Conservation (phyloP, 2,329 filamentous ascomycete genomes). For the Penicillium psychrosexuale region DNA sequence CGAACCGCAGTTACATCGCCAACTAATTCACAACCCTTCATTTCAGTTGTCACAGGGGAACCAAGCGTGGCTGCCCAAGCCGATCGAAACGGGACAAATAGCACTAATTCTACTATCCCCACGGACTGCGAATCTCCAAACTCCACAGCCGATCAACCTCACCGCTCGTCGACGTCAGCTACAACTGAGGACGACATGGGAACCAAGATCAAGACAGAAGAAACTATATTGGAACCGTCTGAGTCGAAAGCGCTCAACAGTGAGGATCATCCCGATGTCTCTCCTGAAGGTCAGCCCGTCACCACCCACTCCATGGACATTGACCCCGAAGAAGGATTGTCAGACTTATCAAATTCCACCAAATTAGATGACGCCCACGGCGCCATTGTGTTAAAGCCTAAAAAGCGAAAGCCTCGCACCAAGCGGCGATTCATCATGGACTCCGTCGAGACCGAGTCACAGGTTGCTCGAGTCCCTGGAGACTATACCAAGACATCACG, state of each 20-base stretch:
- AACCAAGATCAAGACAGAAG: constrained; percentile 21
- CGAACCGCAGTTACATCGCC: constrained; percentile 2
- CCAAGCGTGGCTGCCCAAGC: neutral
- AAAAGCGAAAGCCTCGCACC: constrained; percentile 22
- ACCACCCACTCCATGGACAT: constrained; percentile 14
- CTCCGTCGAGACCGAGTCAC: constrained; percentile 39
- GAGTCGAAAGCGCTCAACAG: constrained; percentile 2
- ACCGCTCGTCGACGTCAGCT: constrained; percentile 36
- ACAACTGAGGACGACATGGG: constrained; percentile 35
- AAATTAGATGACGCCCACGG: constrained; percentile 30
- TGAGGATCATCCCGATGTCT: constrained; percentile 11
- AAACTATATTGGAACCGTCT: constrained; percentile 5
- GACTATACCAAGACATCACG: constrained; percentile 80
- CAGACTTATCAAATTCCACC: constrained; percentile 26
- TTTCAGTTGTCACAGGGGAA: constrained; percentile 3
- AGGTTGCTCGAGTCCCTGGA: constrained; percentile 57
- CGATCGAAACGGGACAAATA: constrained; percentile 8
- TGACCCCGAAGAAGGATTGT: constrained; percentile 21
- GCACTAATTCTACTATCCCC: constrained; percentile 10
- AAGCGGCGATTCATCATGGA: constrained; percentile 30
- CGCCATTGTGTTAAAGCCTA: constrained; percentile 18
- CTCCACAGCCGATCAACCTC: constrained; percentile 32
- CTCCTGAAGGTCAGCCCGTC: constrained; percentile 9
- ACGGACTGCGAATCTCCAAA: constrained; percentile 28
- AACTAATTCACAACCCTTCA: constrained; percentile 7